phyloP scores from a whole-genome alignment of 139 green algal genomes.

The Tetradesmus obliquus region DNA sequence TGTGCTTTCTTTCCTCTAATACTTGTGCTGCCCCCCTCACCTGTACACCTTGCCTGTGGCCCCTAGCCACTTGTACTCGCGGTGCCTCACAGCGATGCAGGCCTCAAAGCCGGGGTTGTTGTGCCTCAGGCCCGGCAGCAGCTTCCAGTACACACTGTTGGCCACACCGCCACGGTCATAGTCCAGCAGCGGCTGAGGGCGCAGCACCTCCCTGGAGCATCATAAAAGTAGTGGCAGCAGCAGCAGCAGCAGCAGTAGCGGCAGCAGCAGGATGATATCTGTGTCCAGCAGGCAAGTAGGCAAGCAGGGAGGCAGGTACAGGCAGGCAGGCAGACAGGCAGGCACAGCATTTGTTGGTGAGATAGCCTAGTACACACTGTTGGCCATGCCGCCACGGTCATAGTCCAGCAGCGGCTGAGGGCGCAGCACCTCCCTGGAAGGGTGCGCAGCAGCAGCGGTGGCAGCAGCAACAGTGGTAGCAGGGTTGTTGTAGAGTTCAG shows the following conservation, averaged over 20 bases:
- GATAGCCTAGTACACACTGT: background rate
- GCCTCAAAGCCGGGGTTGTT: background rate
- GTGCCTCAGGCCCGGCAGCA: background rate
- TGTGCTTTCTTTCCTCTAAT: no score
- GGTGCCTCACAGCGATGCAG: constrained; percentile 18
- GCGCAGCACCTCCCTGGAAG: background rate
- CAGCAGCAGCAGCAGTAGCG: background rate
- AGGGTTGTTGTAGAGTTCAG: background rate
- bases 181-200: constrained; percentile 20
- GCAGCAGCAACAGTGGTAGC: no score
- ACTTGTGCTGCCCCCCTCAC: background rate
- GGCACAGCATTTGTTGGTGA: no score
- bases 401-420: constrained; percentile 28
- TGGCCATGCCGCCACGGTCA: background rate
- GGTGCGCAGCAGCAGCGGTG: background rate
- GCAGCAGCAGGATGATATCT: background rate
- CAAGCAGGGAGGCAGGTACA: no score
- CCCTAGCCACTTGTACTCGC: constrained; percentile 33
- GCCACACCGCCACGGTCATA: constrained; percentile 6
- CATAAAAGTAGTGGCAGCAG: no score
- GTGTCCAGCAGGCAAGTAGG: no score
- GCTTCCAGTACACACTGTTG: background rate
- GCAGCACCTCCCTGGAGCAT: background rate
- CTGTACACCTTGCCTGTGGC: background rate
- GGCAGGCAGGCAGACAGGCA: no score